A percentile compares a stretch with the other conserved stretches of the same genome.
phyloP scores from a whole-genome alignment of 352 stramenopile species.

The Phytophthora parvispora region DNA sequence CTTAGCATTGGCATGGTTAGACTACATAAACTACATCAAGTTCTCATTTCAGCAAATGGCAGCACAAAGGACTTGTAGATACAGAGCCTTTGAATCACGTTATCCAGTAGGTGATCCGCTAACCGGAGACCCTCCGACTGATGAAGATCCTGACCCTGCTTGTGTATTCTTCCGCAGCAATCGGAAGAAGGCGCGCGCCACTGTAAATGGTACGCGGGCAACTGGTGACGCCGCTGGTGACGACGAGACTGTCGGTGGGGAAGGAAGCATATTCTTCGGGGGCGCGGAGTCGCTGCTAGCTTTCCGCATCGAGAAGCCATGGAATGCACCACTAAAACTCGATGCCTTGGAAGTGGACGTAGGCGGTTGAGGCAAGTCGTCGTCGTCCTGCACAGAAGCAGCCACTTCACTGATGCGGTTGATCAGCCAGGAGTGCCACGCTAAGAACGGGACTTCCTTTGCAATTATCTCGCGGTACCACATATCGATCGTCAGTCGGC shows the following conservation, averaged over 20 bases:
- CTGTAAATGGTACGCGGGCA: constrained; percentile 65
- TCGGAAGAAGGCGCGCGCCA: constrained; percentile 76
- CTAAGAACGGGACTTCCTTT: constrained; percentile 77
- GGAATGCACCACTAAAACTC: constrained; percentile 23
- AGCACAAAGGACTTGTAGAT: constrained; percentile 25
- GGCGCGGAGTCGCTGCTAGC: constrained; percentile 13
- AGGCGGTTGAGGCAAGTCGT: constrained; percentile 16
- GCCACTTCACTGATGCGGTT: constrained; percentile 81
- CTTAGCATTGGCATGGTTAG: no score
- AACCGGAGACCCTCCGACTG: constrained; percentile 11
- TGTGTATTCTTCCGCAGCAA: constrained; percentile 59
- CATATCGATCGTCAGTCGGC: constrained; percentile 83
- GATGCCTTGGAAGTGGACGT: constrained; percentile 14
- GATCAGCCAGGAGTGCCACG: constrained; percentile 89
- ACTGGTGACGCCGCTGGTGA: constrained; percentile 34
- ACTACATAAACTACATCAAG: constrained; percentile 38
- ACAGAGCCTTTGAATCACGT: not conserved
- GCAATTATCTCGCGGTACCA: constrained; percentile 87
- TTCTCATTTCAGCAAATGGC: constrained; percentile 25
- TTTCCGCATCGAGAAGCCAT: constrained; percentile 37
- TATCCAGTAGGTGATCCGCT: constrained; percentile 17
- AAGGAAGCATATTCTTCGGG: constrained; percentile 25
- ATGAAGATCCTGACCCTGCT: constrained; percentile 17
- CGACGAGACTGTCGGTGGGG: constrained; percentile 27
- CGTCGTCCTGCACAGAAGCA: constrained; percentile 52